Base-by-base conservation (phyloP, 371 early-diverging fungal species). In the Funneliformis caledonium region DNA sequence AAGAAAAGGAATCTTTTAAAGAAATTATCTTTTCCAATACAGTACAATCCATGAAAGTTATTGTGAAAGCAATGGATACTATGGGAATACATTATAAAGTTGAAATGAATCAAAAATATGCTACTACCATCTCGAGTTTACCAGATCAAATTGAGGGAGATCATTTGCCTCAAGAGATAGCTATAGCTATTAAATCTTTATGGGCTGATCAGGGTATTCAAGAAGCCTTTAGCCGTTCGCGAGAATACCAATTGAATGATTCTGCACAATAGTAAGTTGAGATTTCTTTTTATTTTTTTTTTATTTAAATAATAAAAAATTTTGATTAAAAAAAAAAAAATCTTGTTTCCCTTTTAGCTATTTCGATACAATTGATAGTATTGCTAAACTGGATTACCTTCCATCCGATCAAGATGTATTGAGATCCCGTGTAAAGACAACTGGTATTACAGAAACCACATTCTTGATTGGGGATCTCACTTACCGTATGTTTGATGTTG, bases 21-120 rank as follows among this genome's bases (percentile, higher is more conserved):
- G 96, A 96, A 84, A 95, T 97, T 81, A 96, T 98, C 81, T 97
- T 94, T 83, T 94, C 94, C 50, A 98, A 98, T 87, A 94, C 94
- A n/a, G 91, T 96, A 48, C 96, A 97, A 86, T 96, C 96, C 48
- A 95, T 96, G 95, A 93, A 94, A 64, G 97, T 96, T 64, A 94
- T 97, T 76, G 86, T 98, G 59, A 96, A 96, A 83, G 97, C 98
- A 6, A 97, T 97, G 97, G 90, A 91, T 16, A 87, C 85, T 42
- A 90, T 97, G 91, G 93, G 91, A 42, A 90, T 97, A 47, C 80
- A 89, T 31, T 85, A 93, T 43, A 86, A 86, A 75, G 86, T 91
- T 74, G 86, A 88, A 1, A 88, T 85, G 19, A 94, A 93, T 83
- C 90, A 92, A 72, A 83, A 84, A 37, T 90, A 94, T 82, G 89